Base-by-base conservation (phyloP, 495 filamentous ascomycete species). In the Opeltia flavorubescens region DNA sequence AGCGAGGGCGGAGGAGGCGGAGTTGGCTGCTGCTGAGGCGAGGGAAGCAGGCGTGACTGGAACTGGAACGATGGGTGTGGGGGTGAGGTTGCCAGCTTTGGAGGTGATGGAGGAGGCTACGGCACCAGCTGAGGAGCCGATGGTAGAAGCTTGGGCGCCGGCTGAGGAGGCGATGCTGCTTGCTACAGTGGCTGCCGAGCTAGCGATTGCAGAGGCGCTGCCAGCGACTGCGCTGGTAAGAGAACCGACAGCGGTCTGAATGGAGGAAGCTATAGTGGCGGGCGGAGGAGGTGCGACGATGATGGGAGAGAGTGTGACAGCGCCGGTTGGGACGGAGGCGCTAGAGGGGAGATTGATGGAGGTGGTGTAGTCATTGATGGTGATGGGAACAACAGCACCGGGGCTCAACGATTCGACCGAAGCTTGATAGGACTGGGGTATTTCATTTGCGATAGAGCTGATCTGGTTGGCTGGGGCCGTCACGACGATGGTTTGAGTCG, bases 211-310 rank as follows among this genome's bases (percentile, higher is more conserved):
- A 1, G 28, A 47, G 24, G 49, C 36, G 24, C 47, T 30, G 40
- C 35, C 30, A 1, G 43, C 23, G 27, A 39, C 27, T 17, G 55
- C 42, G 45, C 44, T 49, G 30, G 51, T 49, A 46, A 54, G 27
- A 21, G 48, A 51, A 30, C 44, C 47, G 36, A 47, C 50, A n/a
- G 30, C 31, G 26, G 51, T 57, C 15, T 50, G 46, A 27, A 53
- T 48, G 38, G 20, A 39, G 2, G 43, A 15, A 12, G 36, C 12
- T 3, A 25, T 8, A 3, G 17, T 15, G 25, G 23, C 21, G 43
- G 26, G n/a, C 5, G 42, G 25, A 20, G 42, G 25, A 17, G 44
- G 5, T 6, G 44, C 26, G 33, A 47, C 30, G 18, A 47, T 47
- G 44, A 47, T 15, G 33, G 47, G 42, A 3, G 46, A 47, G 11